Evolutionary conservation across 768 basidiomycete species (phyloP), one percentile per base, ranked within the genome.

Genomic region (Sistotremastrum suecicum): DNA sequence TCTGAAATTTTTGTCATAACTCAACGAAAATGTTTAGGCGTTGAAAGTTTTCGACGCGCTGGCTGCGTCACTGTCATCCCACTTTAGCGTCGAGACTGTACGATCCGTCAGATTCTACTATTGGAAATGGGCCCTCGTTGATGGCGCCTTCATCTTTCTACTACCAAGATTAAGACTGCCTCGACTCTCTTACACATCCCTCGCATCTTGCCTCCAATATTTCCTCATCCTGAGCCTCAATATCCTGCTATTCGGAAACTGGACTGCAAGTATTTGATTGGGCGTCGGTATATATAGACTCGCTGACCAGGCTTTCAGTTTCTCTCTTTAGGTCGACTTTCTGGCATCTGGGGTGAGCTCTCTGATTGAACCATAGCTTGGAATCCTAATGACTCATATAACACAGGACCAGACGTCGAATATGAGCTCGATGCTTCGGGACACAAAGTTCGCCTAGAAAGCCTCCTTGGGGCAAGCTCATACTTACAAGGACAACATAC

Each of bases 401-500:
- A 34, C 33, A 30, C 31, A 42, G n/a, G 33, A 41, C n/a, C 30
- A n/a, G 33, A 31, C 4, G 37, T 34, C 31, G 41, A 44, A 20
- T 31, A 7, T 10, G 36, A 43, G 39, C 43, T 50, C 5, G 39
- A 42, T 9, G 50, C 45, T 29, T 34, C 45, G 39, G 33, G 52
- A 45, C 42, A 48, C 37, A 38, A 56, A 28, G 56, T 64, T 33
- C 57, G 58, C 10, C 45, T 58, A 2, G 54, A 63, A 7, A 58
- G 56, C 34, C 49, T 63, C n/a, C 45, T 63, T 35, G 50, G 55
- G 20, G 52, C 53, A 28, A 49, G 52, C 41, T 37, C 47, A 9
- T 63, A 65, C 54, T 54, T 71, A 7, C 54, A 58, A 4, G 92
- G 92, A 34, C 82, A 90, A 60, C 88, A 92, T 57, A 91, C 88